Conservation (phyloP, 306 rosid species). For the Trifolium fragiferum region DNA sequence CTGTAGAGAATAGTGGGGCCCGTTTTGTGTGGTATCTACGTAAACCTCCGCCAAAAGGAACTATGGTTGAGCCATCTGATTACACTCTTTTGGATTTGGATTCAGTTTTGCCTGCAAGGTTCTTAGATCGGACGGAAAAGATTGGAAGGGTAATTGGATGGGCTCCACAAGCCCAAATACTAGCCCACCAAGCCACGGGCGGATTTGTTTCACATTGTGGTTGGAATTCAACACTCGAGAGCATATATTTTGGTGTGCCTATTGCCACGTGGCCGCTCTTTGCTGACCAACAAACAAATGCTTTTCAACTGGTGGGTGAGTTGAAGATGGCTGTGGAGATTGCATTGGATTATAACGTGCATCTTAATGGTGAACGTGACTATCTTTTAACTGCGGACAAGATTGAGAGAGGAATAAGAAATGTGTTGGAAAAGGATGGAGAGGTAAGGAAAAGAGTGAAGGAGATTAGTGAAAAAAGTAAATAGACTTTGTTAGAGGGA, state of each 20-base stretch:
- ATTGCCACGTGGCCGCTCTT: not conserved
- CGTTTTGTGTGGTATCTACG: not conserved
- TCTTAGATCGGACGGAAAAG: not conserved
- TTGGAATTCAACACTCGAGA: not conserved
- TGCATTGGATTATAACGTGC: not conserved
- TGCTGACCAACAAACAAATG: not conserved
- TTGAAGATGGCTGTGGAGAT: not conserved
- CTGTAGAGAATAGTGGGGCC: not conserved
- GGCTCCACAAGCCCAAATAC: not conserved
- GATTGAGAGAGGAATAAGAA: not conserved
- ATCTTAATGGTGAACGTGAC: not conserved
- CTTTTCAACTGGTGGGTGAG: not conserved
- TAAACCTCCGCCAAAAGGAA: not conserved
- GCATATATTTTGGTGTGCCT: not conserved
- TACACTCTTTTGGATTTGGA: not conserved
- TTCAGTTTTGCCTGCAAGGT: not conserved
- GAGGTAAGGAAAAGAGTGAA: slow-evolving; percentile 40
- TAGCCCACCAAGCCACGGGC: not conserved
- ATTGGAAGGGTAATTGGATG: not conserved
- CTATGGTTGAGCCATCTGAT: not conserved
- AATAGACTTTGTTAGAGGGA: slow-evolving; percentile 34
- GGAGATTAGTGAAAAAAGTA: slow-evolving; percentile 41
- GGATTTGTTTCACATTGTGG: slow-evolving; percentile 7
- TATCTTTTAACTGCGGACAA: not conserved
- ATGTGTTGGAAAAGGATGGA: slow-evolving; percentile 47